These are phyloP conservation scores for Leishmania gerbilli DNA, from an alignment of 208 protist species.

Conservation along the genomic window DNA sequence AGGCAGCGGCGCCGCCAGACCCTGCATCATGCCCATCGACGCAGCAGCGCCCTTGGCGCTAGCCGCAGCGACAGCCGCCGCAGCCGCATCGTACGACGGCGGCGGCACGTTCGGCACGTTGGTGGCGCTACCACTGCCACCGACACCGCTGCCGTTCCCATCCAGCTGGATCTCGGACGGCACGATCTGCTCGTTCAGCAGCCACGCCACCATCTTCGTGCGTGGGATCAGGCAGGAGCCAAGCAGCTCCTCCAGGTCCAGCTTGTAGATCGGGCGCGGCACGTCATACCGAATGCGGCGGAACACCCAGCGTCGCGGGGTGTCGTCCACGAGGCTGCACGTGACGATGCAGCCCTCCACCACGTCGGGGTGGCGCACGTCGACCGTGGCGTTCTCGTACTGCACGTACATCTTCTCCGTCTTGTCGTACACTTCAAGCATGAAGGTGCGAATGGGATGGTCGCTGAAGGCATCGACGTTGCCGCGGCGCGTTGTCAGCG, in stretches of 20 bases:
- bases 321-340: conserved; percentile 63
- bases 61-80: conserved; percentile 8
- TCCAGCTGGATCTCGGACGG: conserved; percentile 34
- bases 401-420: conserved; percentile 76
- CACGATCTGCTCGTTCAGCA: conserved; percentile 61
- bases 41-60: conserved; percentile 3
- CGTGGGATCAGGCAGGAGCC: conserved; percentile 68
- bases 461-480: conserved; percentile 26
- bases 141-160: conserved; percentile 2
- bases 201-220: conserved; percentile 67
- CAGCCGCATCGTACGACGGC: conserved; percentile 29
- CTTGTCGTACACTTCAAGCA: conserved; percentile 87
- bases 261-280: conserved; percentile 71
- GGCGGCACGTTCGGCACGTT: conserved; percentile 19
- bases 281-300: conserved; percentile 73
- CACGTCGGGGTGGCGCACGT: conserved; percentile 68
- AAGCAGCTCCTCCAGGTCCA: conserved; percentile 68
- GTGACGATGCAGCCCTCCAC: conserved; percentile 77
- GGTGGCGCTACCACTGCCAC: conserved; percentile 5
- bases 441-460: conserved; percentile 48
- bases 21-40: neutral
- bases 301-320: conserved; percentile 53
- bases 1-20: neutral
- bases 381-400: conserved; percentile 68
- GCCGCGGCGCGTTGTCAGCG: conserved; percentile 5